Evolutionary conservation across 177 flowering plant species (phyloP), one percentile per base, ranked within the genome.

Genomic region (Tripterygium wilfordii): DNA sequence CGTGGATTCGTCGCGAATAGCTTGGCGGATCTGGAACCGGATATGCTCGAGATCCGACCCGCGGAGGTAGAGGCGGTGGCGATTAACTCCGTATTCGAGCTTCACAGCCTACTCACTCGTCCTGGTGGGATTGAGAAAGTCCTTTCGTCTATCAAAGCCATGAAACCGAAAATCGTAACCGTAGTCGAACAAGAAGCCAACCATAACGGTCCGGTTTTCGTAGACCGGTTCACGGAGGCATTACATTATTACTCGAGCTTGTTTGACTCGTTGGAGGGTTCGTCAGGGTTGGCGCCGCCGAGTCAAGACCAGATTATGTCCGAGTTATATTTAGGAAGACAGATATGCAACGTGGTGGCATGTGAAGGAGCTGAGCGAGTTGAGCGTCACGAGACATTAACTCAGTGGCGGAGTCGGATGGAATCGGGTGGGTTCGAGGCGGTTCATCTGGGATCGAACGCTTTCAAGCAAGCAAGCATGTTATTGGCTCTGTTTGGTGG

Each of bases 11-110:
- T 67, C 10, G 60, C 62, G 0, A 60, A 55, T 21, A 46, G 59
- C 0, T 36, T 77, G 22, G 71, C 78, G 0, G 82, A 77, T 53
- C 57, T 73, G 16, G 70, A 74, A 10, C 69, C 81, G 2, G 36
- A 39, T 0, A 62, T 70, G 46, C 66, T 76, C 29, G 66, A 60
- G 0, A 45, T 73, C 36, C 54, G 67, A 4, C 56, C 63, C 3
- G 15, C 56, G 1, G 62, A 67, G 32, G 66, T 35, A 8, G 79
- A 77, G 49, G 33, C 67, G 0, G 68, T 74, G 23, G 79, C 78
- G 1, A 79, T 77, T 10, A 77, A 77, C 49, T 67, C 79, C 10
- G 72, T 74, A 9, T 67, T 70, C 45, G 75, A 70, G 66, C 63
- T 70, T 8, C 75, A 70, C 49, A 51, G 57, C n/a, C 42, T 70